These are phyloP conservation scores for Eremothecium coryli DNA, from an alignment of 1,139 yeast genomes.

Conservation along the genomic window DNA sequence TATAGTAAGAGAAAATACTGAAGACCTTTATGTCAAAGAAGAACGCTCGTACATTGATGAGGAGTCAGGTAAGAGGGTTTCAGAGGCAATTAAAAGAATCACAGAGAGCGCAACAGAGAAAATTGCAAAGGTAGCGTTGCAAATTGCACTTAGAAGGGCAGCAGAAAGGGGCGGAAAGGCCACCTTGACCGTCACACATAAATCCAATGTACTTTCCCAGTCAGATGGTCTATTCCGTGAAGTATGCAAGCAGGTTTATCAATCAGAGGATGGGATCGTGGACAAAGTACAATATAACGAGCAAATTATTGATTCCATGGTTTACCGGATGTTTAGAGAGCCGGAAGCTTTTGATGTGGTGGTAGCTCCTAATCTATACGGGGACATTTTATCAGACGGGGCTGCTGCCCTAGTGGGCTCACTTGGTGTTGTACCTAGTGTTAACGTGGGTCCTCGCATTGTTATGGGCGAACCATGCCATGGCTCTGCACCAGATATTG, in stretches of 20 bases:
- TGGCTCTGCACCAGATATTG: conserved; percentile 98
- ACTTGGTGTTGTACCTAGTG: conserved; percentile 95
- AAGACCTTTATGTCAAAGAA: conserved; percentile 90
- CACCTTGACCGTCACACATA: conserved; percentile 85
- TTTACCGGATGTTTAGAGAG: conserved; percentile 95
- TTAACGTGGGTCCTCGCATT: conserved; percentile 91
- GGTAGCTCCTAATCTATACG: conserved; percentile 96
- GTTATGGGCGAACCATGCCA: conserved; percentile 99
- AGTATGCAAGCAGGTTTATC: conserved; percentile 69
- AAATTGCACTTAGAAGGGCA: conserved; percentile 87
- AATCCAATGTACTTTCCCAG: conserved; percentile 86
- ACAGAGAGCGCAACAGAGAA: conserved; percentile 75
- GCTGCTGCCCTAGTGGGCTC: conserved; percentile 99
- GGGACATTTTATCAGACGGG: conserved; percentile 95
- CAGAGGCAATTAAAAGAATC: conserved; percentile 96
- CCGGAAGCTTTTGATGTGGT: conserved; percentile 96
- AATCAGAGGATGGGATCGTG: conserved; percentile 50
- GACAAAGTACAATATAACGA: conserved; percentile 63
- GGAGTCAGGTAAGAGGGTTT: conserved; percentile 75
- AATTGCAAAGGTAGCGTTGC: conserved; percentile 86
- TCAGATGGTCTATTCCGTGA: conserved; percentile 96
- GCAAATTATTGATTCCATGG: conserved; percentile 98
- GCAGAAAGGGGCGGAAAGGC: conserved; percentile 60
- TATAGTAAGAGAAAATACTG: conserved; percentile 96
- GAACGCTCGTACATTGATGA: conserved; percentile 63